Conservation (phyloP, 140 eudicot genomes). For the Senecio squalidus region DNA sequence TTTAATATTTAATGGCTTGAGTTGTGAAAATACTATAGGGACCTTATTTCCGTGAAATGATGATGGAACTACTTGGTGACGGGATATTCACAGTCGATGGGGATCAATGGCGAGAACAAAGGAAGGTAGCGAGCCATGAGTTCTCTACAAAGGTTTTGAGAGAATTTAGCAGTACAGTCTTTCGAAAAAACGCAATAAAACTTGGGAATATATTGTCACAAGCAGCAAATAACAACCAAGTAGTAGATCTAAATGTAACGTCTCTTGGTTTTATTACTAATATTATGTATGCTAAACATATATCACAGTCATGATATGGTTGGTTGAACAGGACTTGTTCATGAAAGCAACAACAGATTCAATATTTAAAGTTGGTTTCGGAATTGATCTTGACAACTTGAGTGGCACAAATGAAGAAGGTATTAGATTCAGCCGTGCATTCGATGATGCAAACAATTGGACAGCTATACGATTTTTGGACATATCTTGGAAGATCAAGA, state of each 20-base stretch:
- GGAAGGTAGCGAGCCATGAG: conserved; percentile 58
- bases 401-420: conserved; percentile 71
- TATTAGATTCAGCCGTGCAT: conserved; percentile 44
- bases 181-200: conserved; percentile 46
- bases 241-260: conserved; percentile 51
- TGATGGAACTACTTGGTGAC: conserved; percentile 54
- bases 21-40: conserved; percentile 40
- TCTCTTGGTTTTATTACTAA: background rate
- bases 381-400: conserved; percentile 63
- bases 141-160: conserved; percentile 56
- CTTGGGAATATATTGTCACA: conserved; percentile 41
- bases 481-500: conserved; percentile 50
- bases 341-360: conserved; percentile 76
- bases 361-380: conserved; percentile 66
- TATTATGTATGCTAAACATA: background rate
- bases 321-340: conserved; percentile 46
- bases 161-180: conserved; percentile 50
- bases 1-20: no score
- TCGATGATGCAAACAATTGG: conserved; percentile 57
- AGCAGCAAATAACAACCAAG: conserved; percentile 32
- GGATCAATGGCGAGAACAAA: conserved; percentile 58
- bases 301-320: background rate
- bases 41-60: conserved; percentile 22
- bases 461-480: conserved; percentile 46
- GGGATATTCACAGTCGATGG: conserved; percentile 70